These are phyloP conservation scores for Malus hybrid DNA, from an alignment of 331 rosid genomes.

Conservation along the genomic window DNA sequence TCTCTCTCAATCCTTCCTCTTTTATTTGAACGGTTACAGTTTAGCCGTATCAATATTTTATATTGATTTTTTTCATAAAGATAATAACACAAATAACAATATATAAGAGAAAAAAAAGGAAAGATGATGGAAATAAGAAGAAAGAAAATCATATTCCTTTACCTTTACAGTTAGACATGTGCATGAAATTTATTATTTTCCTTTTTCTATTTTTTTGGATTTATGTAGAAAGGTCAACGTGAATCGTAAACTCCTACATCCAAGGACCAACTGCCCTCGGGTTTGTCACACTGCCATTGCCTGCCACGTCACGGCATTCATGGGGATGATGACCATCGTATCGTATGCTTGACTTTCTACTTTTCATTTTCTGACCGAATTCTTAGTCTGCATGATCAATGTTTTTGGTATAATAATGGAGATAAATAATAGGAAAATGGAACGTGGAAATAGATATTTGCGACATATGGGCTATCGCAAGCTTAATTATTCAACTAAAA, in stretches of 20 bases:
- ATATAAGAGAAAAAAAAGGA: too few species aligned
- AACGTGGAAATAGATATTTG: too few species aligned
- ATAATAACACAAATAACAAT: too few species aligned
- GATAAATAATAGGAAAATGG: background rate
- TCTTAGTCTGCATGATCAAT: background rate
- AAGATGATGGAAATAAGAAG: too few species aligned
- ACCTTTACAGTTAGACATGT: background rate
- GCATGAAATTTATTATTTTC: background rate
- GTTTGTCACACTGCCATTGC: background rate
- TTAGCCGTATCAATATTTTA: too few species aligned
- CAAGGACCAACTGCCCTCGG: background rate
- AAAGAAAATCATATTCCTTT: too few species aligned
- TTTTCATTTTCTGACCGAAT: background rate
- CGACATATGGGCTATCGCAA: too few species aligned
- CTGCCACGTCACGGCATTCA: background rate
- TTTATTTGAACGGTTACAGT: too few species aligned
- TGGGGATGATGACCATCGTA: background rate
- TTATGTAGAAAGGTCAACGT: background rate
- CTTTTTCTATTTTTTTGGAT: background rate
- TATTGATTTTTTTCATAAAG: too few species aligned
- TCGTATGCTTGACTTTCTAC: background rate
- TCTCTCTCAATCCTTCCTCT: too few species aligned
- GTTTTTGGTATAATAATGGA: background rate
- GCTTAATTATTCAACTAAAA: too few species aligned
- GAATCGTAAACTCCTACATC: background rate